A percentile compares a stretch with the other conserved stretches of the same genome.
These are phyloP conservation scores for Phytophthora colocasiae DNA, from an alignment of 352 stramenopile genomes.

Conservation along the genomic window DNA sequence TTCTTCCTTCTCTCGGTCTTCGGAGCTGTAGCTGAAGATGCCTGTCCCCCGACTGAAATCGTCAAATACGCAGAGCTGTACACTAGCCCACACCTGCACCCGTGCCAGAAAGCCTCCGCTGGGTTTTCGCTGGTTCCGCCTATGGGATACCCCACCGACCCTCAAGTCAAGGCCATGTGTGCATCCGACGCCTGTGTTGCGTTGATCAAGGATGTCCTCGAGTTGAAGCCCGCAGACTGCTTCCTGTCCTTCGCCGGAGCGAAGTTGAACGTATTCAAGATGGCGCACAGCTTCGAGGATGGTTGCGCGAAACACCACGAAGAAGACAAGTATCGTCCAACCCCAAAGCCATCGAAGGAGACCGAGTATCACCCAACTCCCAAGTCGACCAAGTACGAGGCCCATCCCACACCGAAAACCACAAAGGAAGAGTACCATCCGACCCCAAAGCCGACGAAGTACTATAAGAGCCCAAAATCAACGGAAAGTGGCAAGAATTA, in stretches of 20 bases:
- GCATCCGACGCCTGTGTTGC: constrained; percentile 22
- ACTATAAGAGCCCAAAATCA: constrained; percentile 3
- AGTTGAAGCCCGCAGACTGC: constrained; percentile 29
- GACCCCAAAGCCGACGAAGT: constrained; percentile 18
- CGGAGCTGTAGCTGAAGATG: constrained; percentile 28
- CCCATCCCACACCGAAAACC: background rate
- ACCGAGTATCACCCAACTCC: constrained; percentile 13
- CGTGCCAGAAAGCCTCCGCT: constrained; percentile 32
- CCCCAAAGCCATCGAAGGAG: background rate
- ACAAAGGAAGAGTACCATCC: constrained; percentile 17
- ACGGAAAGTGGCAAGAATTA: constrained; percentile 2
- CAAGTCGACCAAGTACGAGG: constrained; percentile 21
- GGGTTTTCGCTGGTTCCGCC: constrained; percentile 31
- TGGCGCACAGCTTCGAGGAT: constrained; percentile 11
- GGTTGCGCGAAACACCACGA: constrained; percentile 17
- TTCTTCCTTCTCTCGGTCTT: constrained; percentile 25
- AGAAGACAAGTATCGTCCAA: constrained; percentile 5
- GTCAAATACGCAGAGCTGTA: constrained; percentile 38
- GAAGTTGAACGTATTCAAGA: constrained; percentile 33
- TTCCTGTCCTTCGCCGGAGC: constrained; percentile 27
- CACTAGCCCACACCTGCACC: constrained; percentile 33
- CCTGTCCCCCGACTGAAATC: constrained; percentile 30
- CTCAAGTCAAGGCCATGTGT: constrained; percentile 39
- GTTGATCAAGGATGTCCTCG: constrained; percentile 32
- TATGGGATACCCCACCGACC: constrained; percentile 26